phyloP scores from a whole-genome alignment of 2,329 filamentous ascomycete species.

The Penicillium sp. region DNA sequence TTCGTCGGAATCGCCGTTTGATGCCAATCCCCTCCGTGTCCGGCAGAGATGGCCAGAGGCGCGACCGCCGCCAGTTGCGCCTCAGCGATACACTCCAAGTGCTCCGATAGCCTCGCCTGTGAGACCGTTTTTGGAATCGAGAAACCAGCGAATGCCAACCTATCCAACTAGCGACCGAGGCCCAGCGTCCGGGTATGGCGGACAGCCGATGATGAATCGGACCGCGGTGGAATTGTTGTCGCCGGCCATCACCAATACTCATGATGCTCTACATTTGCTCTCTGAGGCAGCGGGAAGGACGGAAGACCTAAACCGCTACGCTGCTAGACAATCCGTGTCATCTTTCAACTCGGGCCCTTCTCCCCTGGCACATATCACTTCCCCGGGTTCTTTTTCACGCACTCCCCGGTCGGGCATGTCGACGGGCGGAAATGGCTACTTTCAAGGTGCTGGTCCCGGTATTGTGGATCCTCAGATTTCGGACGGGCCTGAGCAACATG shows the following conservation, averaged over 20 bases:
- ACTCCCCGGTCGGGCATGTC: slow-evolving; percentile 43
- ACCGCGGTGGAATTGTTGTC: slow-evolving; percentile 59
- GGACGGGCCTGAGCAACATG: slow-evolving; percentile 27
- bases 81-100: slow-evolving; percentile 30
- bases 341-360: slow-evolving; percentile 42
- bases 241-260: slow-evolving; percentile 78
- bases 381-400: slow-evolving; percentile 36
- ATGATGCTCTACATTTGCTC: slow-evolving; percentile 86
- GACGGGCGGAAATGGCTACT: slow-evolving; percentile 50
- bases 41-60: slow-evolving; percentile 33
- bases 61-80: slow-evolving; percentile 19
- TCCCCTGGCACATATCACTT: slow-evolving; percentile 35
- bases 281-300: slow-evolving; percentile 72
- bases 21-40: slow-evolving; percentile 23
- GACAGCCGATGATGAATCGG: slow-evolving; percentile 58
- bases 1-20: slow-evolving; percentile 27
- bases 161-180: slow-evolving; percentile 27
- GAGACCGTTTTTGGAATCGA: slow-evolving; percentile 29
- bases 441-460: slow-evolving; percentile 35
- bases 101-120: slow-evolving; percentile 24
- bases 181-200: slow-evolving; percentile 37
- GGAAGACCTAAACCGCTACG: slow-evolving; percentile 46
- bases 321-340: slow-evolving; percentile 38
- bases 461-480: slow-evolving; percentile 28
- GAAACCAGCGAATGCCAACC: slow-evolving; percentile 25